Conservation (phyloP, 306 rosid genomes). For the Datisca glomerata region DNA sequence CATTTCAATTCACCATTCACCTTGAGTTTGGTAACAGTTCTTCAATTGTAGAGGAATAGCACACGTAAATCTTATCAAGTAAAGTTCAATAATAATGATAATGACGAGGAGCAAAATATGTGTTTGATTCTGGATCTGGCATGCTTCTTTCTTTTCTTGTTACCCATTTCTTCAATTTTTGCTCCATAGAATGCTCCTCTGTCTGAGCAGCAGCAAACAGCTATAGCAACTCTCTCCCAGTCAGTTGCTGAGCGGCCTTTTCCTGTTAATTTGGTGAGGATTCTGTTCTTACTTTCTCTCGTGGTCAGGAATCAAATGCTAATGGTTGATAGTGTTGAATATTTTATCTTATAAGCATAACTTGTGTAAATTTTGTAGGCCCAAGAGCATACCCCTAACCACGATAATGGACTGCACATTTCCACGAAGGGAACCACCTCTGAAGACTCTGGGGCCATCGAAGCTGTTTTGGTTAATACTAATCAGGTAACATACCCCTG, state of each 20-base stretch:
- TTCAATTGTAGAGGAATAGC: slow-evolving; percentile 12
- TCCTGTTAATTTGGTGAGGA: slow-evolving; percentile 56
- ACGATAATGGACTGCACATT: slow-evolving; percentile 42
- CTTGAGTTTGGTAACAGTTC: background rate
- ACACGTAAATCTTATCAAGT: background rate
- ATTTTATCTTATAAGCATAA: background rate
- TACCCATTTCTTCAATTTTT: slow-evolving; percentile 1
- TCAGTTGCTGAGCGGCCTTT: slow-evolving; percentile 77
- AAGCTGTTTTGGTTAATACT: slow-evolving; percentile 67
- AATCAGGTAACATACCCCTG: slow-evolving; percentile 45
- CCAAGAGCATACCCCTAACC: slow-evolving; percentile 37
- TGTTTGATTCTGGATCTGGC: no score
- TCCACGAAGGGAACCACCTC: slow-evolving; percentile 36
- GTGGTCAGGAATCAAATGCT: background rate
- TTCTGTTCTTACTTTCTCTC: background rate
- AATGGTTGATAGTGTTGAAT: background rate
- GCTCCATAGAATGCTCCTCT: slow-evolving; percentile 71
- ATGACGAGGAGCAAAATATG: no score
- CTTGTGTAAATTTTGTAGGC: slow-evolving; percentile 24
- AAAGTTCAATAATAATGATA: no score
- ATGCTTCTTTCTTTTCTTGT: background rate
- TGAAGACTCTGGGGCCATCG: slow-evolving; percentile 45
- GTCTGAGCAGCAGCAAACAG: slow-evolving; percentile 65
- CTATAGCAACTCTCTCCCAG: slow-evolving; percentile 53
- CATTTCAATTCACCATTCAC: background rate